Conservation (phyloP, 305 asterid genomes). For the Solanum hybrid region DNA sequence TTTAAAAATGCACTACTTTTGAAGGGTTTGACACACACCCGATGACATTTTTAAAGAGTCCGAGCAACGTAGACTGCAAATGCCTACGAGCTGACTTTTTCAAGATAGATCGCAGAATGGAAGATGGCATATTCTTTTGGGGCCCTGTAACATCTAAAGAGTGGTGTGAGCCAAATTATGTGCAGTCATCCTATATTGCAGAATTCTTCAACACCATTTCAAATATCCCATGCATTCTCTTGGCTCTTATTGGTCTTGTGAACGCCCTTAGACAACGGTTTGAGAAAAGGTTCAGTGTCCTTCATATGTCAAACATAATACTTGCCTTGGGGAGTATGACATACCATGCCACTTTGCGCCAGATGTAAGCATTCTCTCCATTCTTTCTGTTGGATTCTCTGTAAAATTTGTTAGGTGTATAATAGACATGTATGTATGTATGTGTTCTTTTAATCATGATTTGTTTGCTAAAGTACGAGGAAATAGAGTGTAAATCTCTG, state of each 20-base stretch:
- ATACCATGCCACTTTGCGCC: constrained; percentile 76
- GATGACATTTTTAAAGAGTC: not conserved
- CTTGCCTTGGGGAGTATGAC: constrained; percentile 86
- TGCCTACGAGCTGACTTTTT: not conserved
- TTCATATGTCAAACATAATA: constrained; percentile 74
- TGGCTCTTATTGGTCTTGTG: constrained; percentile 73
- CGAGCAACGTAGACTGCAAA: not conserved
- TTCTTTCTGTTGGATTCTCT: not conserved
- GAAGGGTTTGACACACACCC: not conserved
- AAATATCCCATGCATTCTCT: constrained; percentile 64
- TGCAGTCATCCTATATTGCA: constrained; percentile 78
- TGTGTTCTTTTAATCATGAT: not conserved
- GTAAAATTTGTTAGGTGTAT: not conserved
- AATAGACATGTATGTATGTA: not conserved
- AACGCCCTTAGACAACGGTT: constrained; percentile 65
- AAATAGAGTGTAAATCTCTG: not conserved
- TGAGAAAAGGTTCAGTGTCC: constrained; percentile 84
- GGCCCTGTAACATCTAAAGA: constrained; percentile 96
- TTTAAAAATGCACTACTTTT: not conserved
- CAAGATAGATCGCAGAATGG: constrained; percentile 28
- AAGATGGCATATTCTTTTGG: constrained; percentile 66
- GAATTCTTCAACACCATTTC: constrained; percentile 84
- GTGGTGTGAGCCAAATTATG: constrained; percentile 92
- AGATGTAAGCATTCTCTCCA: constrained; percentile 41
- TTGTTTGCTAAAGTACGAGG: not conserved